Base-by-base conservation (phyloP, 305 asterid species). In the Fraxinus greggii region DNA sequence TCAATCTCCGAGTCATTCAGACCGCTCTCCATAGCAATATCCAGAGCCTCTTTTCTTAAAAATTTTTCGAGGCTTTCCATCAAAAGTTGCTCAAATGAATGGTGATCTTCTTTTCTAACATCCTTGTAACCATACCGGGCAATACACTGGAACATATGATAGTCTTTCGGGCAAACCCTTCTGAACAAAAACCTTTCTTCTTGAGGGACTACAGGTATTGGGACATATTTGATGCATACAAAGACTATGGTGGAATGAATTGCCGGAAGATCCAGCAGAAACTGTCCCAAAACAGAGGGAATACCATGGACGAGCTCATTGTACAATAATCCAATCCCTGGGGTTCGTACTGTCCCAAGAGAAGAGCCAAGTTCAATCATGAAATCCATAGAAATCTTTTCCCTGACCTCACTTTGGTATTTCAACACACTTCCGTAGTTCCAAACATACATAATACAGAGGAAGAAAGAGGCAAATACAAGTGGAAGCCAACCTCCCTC, bases 401-500 rank as follows among this genome's bases (percentile, higher is more conserved):
- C 90, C 1, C 94, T 90, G 8, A 97, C 95, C 82, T 97, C 99
- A 10, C 95, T 93, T 9, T 88, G 95, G 86, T 97, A 97, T 86
- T 94, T 94, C 61, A 94, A 42, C 72, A 94, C 95, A 24, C 98
- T 97, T 1, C 99, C 98, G 7, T 97, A 97, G 82, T 97, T 94
- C 98, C 99, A 94, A 1, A 89, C 88, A 85, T 94, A 94, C 99
- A 94, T 97, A 13, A 92, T 75, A n/a, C 92, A 85, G 32, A 97
- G 98, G 87, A 97, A 94, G 86, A 91, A 85, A 6, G 91, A 81
- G 9, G 98, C 98, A 59, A 93, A 94, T 24, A 81, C 97, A 8
- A 97, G 87, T 0, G 98, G 98, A 76, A 97, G 93, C 99, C 99
- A 96, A 51, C 99, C 98, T 19, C 99, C 99, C 80, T 94, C 98